Evolutionary conservation across 2,329 filamentous ascomycete genomes (phyloP).

Genomic region (Talaromyces marneffei): DNA sequence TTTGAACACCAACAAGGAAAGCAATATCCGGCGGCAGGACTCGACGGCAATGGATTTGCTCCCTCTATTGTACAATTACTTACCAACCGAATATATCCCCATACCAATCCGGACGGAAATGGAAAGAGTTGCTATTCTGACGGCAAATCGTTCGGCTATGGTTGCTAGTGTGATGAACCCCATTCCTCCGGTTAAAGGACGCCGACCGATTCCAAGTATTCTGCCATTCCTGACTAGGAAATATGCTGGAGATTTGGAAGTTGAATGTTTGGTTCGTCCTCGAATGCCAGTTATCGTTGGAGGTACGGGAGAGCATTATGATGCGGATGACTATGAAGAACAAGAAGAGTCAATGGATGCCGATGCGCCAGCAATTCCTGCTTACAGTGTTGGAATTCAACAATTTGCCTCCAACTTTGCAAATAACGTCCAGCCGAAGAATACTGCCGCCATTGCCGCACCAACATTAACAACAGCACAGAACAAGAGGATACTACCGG

Average conservation of each 20-base stretch:
- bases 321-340: slow-evolving; percentile 30
- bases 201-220: slow-evolving; percentile 63
- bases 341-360: slow-evolving; percentile 8
- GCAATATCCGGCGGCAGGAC: slow-evolving; percentile 41
- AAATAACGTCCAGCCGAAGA: background rate
- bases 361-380: background rate
- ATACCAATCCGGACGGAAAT: slow-evolving; percentile 66
- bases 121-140: slow-evolving; percentile 74
- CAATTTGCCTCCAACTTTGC: background rate
- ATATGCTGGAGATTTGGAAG: slow-evolving; percentile 56
- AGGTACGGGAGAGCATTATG: slow-evolving; percentile 21
- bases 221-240: slow-evolving; percentile 69
- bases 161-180: slow-evolving; percentile 78
- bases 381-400: background rate
- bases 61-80: slow-evolving; percentile 53
- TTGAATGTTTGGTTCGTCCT: slow-evolving; percentile 63
- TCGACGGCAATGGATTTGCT: slow-evolving; percentile 59
- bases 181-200: slow-evolving; percentile 57
- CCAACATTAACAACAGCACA: slow-evolving; percentile 16
- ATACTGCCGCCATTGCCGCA: background rate
- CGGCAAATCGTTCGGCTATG: slow-evolving; percentile 64
- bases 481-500: slow-evolving; percentile 11
- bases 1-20: slow-evolving; percentile 18
- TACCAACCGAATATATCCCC: slow-evolving; percentile 64
- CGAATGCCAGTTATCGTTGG: slow-evolving; percentile 45